These are phyloP conservation scores for Ceratocystis cubensis DNA, from an alignment of 2,329 filamentous ascomycete species.

Conservation along the genomic window DNA sequence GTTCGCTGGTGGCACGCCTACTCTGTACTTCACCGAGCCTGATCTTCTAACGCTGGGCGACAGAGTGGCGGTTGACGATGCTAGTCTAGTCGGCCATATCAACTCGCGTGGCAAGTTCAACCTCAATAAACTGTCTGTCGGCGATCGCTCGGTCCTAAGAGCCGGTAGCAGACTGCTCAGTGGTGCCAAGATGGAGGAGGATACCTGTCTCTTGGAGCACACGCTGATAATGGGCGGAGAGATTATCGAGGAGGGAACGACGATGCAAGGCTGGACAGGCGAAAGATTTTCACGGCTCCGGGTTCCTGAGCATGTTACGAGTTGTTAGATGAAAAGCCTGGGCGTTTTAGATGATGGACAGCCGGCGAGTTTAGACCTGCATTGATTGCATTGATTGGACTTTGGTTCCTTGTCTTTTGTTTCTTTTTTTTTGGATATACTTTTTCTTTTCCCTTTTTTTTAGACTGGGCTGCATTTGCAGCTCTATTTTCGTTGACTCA, in stretches of 20 bases:
- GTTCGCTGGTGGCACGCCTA: conserved; percentile 41
- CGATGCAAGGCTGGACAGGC: conserved; percentile 45
- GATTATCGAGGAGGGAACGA: conserved; percentile 37
- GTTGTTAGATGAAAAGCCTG: background rate
- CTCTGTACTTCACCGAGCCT: conserved; percentile 44
- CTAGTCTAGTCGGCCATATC: conserved; percentile 43
- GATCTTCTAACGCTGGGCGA: conserved; percentile 43
- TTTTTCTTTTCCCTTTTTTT: background rate
- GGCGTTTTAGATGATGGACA: too few relatives aligned
- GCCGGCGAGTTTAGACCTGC: too few relatives aligned
- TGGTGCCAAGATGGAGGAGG: conserved; percentile 40
- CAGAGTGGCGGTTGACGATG: conserved; percentile 42
- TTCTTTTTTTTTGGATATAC: background rate
- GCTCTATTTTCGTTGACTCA: background rate
- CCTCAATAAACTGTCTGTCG: conserved; percentile 39
- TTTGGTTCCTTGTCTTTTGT: too few relatives aligned
- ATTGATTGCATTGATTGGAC: background rate
- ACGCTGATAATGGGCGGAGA: conserved; percentile 46
- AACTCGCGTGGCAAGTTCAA: conserved; percentile 46
- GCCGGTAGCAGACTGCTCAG: conserved; percentile 40
- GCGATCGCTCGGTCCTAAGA: conserved; percentile 40
- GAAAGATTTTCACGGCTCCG: conserved; percentile 29
- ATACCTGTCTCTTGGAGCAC: conserved; percentile 44
- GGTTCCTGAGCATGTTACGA: conserved; percentile 10
- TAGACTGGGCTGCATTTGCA: background rate